phyloP scores from a whole-genome alignment of 2,329 filamentous ascomycete species.

The Penicillium sp. region DNA sequence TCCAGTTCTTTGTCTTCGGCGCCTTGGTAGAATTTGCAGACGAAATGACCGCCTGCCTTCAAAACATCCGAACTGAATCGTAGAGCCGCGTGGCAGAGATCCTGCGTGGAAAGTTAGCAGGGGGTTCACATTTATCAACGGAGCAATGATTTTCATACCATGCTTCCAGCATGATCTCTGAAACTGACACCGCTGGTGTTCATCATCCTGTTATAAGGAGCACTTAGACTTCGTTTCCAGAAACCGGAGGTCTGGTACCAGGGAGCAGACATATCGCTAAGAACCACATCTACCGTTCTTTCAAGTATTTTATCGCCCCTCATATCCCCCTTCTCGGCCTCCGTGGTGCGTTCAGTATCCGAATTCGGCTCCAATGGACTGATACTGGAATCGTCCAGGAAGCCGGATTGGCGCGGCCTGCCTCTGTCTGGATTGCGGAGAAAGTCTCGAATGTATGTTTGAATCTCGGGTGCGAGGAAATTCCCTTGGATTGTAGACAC shows the following conservation, averaged over 20 bases:
- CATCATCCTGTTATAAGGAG: conserved; percentile 97
- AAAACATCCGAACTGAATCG: conserved; percentile 78
- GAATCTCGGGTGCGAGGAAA: conserved; percentile 69
- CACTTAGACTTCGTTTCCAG: conserved; percentile 82
- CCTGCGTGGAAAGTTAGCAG: conserved; percentile 45
- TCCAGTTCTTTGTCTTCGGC: conserved; percentile 74
- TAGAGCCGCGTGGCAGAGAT: conserved; percentile 78
- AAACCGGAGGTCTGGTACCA: conserved; percentile 73
- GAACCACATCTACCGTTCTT: conserved; percentile 73
- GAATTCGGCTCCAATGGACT: conserved; percentile 11
- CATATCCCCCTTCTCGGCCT: not conserved
- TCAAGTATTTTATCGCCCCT: conserved; percentile 24
- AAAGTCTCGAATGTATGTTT: conserved; percentile 66
- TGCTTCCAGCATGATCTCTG: conserved; percentile 83
- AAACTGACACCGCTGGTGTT: conserved; percentile 87
- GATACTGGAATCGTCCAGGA: not conserved
- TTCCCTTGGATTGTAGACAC: conserved; percentile 94
- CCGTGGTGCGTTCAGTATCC: not conserved
- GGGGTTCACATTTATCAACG: not conserved
- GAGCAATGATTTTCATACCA: conserved; percentile 54
- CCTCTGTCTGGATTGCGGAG: conserved; percentile 57
- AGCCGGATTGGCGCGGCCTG: conserved; percentile 36
- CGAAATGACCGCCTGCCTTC: conserved; percentile 72
- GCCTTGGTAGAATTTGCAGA: conserved; percentile 97
- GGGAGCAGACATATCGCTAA: conserved; percentile 99